Evolutionary conservation across 345 rosid species (phyloP).

Genomic region (Pistacia vera): DNA sequence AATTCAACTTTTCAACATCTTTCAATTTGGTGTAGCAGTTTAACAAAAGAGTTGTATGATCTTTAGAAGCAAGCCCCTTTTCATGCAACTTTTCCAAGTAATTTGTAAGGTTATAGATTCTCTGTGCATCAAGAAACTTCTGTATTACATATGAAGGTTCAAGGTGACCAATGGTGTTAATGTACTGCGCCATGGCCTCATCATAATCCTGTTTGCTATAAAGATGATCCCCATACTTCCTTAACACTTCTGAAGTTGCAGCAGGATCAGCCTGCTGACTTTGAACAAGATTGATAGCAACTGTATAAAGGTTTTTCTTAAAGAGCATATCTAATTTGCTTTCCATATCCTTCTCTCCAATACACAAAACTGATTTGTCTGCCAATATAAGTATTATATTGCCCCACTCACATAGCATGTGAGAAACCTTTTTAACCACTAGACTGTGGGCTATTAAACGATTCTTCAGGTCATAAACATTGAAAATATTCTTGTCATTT

Average conservation of each 20-base stretch:
- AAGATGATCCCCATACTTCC: conserved; percentile 98
- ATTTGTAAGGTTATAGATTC: conserved; percentile 95
- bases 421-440: conserved; percentile 81
- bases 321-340: conserved; percentile 98
- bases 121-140: conserved; percentile 97
- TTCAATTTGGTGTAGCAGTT: conserved; percentile 96
- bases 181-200: conserved; percentile 95
- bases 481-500: conserved; percentile 67
- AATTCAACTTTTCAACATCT: conserved; percentile 89
- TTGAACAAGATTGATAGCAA: conserved; percentile 95
- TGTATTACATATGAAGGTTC: conserved; percentile 99
- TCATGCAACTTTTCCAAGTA: conserved; percentile 94
- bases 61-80: conserved; percentile 98
- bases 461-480: conserved; percentile 90
- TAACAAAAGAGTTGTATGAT: conserved; percentile 94
- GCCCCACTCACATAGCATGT: conserved; percentile 98
- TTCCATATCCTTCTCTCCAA: conserved; percentile 99
- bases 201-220: conserved; percentile 95
- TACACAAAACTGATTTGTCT: conserved; percentile 75
- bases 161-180: conserved; percentile 89
- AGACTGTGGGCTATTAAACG: conserved; percentile 87
- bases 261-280: conserved; percentile 99
- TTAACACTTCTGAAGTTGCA: conserved; percentile 94
- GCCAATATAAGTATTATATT: conserved; percentile 74
- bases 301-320: conserved; percentile 92